Base-by-base conservation (phyloP, 1,139 yeast genomes). In the Taphrina sp. region DNA sequence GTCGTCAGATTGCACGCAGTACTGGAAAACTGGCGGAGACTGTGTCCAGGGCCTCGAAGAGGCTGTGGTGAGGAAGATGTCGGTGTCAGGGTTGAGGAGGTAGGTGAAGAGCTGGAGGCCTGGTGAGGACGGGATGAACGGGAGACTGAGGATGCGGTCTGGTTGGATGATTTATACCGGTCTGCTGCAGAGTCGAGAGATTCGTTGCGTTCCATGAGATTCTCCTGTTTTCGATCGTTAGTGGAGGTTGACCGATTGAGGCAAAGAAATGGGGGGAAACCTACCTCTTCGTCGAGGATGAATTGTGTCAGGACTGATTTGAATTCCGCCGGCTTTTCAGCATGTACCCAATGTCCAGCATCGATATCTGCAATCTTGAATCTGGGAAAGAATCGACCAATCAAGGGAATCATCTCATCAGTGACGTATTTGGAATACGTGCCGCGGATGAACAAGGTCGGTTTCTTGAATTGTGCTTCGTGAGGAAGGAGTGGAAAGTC, bases 301-400 rank as follows among this genome's bases (percentile, higher is more conserved):
- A 80, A 86, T 31, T 80, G 82, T 16, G 72, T 72, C 20, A 85
- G 77, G 4, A 71, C 71, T 3, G 76, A 79, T 44, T 83, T 72
- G 61, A 88, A 85, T 64, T 81, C 90, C 3, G 72, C 63, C 0
- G 95, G 95, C 62, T 83, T 81, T 64, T 87, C 95, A 58, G 85
- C 80, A 63, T 85, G 85, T 22, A 87, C 79, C 96, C 96, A 92
- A 69, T 92, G 98, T 1, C 96, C 96, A 1, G 89, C 79, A 23
- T 86, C 82, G 28, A 92, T 74, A 64, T 86, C 95, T 49, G 78
- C 74, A 10, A 86, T 71, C 59, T 80, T 85, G 66, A 89, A 89
- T 45, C 76, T 73, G 0, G 97, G 96, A 72, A 89, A 92, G 65
- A 79, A 85, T 58, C 74, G 72, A 1, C 94, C 95, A 56, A 88